Percentiles rank a stretch among this genome's conserved stretches.
These are phyloP conservation scores for Sporodiniella umbellata DNA, from an alignment of 371 early-diverging fungal genomes.

Conservation along the genomic window DNA sequence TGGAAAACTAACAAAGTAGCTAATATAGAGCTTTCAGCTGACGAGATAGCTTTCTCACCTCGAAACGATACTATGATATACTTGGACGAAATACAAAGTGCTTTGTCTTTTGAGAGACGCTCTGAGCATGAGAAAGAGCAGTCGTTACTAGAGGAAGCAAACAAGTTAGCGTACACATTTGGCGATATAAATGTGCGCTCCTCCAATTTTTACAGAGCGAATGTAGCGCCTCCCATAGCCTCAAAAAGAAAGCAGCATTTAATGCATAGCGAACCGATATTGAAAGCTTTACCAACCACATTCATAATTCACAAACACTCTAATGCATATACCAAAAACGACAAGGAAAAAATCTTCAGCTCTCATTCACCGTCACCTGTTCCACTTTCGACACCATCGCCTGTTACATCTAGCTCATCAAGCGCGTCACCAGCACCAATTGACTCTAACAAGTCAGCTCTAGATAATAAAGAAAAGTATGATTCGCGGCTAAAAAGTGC, in stretches of 20 bases:
- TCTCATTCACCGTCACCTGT: not conserved
- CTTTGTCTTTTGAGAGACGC: slow-evolving; percentile 15
- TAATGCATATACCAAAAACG: not conserved
- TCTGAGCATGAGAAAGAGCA: slow-evolving; percentile 1
- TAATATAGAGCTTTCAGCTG: not conserved
- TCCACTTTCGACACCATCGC: not conserved
- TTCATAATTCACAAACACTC: not conserved
- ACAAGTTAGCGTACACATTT: not conserved
- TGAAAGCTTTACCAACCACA: not conserved
- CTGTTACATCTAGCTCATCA: not conserved
- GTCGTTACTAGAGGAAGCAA: slow-evolving; percentile 3
- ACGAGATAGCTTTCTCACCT: slow-evolving; percentile 8
- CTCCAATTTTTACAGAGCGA: slow-evolving; percentile 13
- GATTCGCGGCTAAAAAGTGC: not conserved
- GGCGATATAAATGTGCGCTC: not conserved
- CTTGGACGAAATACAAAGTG: slow-evolving; percentile 12
- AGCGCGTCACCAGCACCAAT: not conserved
- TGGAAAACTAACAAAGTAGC: not conserved
- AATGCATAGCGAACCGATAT: not conserved
- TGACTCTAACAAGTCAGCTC: not conserved
- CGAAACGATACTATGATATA: slow-evolving; percentile 14
- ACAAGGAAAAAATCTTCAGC: not conserved
- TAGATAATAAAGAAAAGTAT: not conserved
- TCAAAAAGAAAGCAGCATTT: slow-evolving; percentile 10
- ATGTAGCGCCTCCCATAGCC: slow-evolving; percentile 4